Percentiles rank a stretch among this genome's conserved stretches.
These are phyloP conservation scores for Cladophialophora chaetospira DNA, from an alignment of 2,329 filamentous ascomycete species.

Conservation along the genomic window DNA sequence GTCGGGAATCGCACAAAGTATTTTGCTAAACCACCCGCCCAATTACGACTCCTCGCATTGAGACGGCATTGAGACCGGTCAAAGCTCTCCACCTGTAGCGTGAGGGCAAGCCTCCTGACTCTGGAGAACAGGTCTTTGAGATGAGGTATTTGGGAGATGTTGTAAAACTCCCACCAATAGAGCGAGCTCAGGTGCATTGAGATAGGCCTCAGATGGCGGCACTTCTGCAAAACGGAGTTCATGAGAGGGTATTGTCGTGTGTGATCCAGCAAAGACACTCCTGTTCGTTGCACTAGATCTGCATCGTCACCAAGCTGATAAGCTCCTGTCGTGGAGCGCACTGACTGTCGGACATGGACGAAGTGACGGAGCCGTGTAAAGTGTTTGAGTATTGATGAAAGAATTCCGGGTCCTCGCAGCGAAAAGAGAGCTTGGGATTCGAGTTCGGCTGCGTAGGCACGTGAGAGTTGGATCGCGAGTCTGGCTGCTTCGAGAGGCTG, in stretches of 20 bases:
- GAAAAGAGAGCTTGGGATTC: background rate
- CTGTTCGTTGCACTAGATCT: constrained; percentile 2
- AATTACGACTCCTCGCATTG: background rate
- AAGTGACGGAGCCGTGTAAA: constrained; percentile 2
- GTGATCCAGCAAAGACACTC: background rate
- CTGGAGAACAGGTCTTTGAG: background rate
- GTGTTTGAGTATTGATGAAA: background rate
- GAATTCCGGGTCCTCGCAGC: background rate
- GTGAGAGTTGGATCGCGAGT: background rate
- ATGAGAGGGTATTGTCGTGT: constrained; percentile 1
- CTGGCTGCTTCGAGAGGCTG: constrained; percentile 1
- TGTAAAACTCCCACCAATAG: constrained; percentile 15
- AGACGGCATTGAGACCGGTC: constrained; percentile 10
- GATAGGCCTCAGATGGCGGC: background rate
- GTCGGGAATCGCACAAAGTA: background rate
- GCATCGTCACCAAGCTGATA: constrained; percentile 3
- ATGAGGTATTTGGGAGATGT: constrained; percentile 2
- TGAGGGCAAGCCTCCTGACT: constrained; percentile 1
- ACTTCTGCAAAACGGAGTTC: constrained; percentile 6
- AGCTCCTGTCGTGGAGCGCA: background rate
- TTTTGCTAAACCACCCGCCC: background rate
- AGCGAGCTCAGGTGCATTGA: background rate
- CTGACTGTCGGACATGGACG: background rate
- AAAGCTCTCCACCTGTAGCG: constrained; percentile 6
- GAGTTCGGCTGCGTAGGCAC: background rate